Evolutionary conservation across 495 filamentous ascomycete genomes (phyloP), one percentile per base, ranked within the genome.

Genomic region (Penicillium verhagenii): DNA sequence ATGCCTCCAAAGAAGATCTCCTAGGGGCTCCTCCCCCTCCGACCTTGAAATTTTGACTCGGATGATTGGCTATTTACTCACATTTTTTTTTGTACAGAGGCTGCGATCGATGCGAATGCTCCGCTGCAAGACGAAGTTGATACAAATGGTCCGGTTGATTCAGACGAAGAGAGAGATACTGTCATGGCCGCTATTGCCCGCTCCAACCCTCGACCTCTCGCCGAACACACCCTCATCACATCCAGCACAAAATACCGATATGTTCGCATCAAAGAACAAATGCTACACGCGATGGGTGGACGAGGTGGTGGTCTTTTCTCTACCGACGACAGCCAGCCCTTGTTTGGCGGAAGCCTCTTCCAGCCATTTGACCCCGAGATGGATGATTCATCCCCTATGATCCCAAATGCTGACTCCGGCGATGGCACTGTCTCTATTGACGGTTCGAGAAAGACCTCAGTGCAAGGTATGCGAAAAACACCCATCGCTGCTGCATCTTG

Each of bases 51-150:
- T 14, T 35, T n/a, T 35, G 2, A 49, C n/a, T 2, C 20, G 38
- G 14, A 46, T 45, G 39, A 40, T 42, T 61, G 47, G 55, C 56
- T 25, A n/a, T 46, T 46, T n/a, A n/a, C 8, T 14, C 31, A 43
- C 25, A 42, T 46, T 53, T 54, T 21, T 39, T 35, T 35, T 16
- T 24, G 33, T 60, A 68, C 64, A 93, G 89, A 96, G 74, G 91
- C 91, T 37, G 90, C 91, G 28, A 88, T 98, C 60, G 92, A 96
- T 66, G 92, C 92, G 57, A 93, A 93, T 66, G 92, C 91, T 7
- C 91, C 93, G n/a, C 72, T 93, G 5, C 87, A 89, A 52, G 92
- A 97, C 46, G 92, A 96, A 46, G 63, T 79, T 44, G 86, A 90
- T 16, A 89, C 87, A 44, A 79, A 78, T 49, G 87, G 87, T 26